These are phyloP conservation scores for Eucalyptus marginata DNA, from an alignment of 345 rosid species.

Conservation along the genomic window DNA sequence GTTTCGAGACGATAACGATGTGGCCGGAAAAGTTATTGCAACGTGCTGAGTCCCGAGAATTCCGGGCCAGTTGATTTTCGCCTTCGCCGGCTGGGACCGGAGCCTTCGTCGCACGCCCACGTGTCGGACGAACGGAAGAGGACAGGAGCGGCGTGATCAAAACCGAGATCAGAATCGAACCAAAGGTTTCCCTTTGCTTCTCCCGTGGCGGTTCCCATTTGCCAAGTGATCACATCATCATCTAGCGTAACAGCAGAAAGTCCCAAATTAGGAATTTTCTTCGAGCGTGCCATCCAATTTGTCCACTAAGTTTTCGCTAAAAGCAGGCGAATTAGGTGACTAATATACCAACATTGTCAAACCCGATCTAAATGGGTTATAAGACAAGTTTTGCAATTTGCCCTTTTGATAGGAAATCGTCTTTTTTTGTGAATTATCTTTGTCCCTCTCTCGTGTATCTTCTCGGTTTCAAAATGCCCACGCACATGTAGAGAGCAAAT, in stretches of 20 bases:
- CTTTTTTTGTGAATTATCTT: rapidly evolving
- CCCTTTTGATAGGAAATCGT: neutral
- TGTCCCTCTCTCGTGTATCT: neutral
- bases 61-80: neutral
- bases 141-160: neutral
- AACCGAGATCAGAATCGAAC: neutral
- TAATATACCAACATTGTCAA: neutral
- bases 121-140: neutral
- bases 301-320: neutral
- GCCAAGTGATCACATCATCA: neutral
- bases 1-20: neutral
- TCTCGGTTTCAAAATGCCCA: no score
- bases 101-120: neutral
- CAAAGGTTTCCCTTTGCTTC: neutral
- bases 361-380: neutral
- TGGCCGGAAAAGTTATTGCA: neutral
- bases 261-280: neutral
- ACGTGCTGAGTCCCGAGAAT: neutral
- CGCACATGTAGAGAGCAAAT: no score
- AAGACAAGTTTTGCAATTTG: neutral
- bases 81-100: neutral
- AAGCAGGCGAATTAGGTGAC: neutral
- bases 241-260: neutral
- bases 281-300: neutral
- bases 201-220: neutral